phyloP scores from a whole-genome alignment of 2,329 filamentous ascomycete genomes.

The Lachnellula occidentalis region DNA sequence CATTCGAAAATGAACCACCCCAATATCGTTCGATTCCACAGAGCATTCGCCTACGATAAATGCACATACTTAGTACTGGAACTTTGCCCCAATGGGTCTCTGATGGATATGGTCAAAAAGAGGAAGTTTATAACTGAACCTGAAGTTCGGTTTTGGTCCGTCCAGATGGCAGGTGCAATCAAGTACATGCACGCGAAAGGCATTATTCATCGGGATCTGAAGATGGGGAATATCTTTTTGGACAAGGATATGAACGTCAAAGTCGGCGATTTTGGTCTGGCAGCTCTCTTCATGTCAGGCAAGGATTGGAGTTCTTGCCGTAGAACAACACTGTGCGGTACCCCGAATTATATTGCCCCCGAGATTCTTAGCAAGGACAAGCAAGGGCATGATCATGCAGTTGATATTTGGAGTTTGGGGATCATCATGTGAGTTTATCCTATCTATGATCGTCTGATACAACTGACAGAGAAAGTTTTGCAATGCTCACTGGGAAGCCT shows the following conservation, averaged over 20 bases:
- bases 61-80: slow-evolving; percentile 94
- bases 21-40: slow-evolving; percentile 92
- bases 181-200: slow-evolving; percentile 97
- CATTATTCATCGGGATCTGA: slow-evolving; percentile 93
- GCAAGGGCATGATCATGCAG: slow-evolving; percentile 94
- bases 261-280: slow-evolving; percentile 93
- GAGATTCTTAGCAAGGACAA: slow-evolving; percentile 93
- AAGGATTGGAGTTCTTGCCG: slow-evolving; percentile 78
- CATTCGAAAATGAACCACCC: slow-evolving; percentile 96
- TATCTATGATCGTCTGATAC: neutral
- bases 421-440: slow-evolving; percentile 70
- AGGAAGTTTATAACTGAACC: slow-evolving; percentile 86
- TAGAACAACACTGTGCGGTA: slow-evolving; percentile 90
- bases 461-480: slow-evolving; percentile 57
- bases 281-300: slow-evolving; percentile 84
- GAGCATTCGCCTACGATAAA: slow-evolving; percentile 83
- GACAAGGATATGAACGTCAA: slow-evolving; percentile 96
- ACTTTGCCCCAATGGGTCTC: slow-evolving; percentile 87
- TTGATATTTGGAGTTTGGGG: slow-evolving; percentile 96
- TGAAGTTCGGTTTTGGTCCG: slow-evolving; percentile 86
- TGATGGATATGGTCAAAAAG: slow-evolving; percentile 97
- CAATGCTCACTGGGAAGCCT: slow-evolving; percentile 92
- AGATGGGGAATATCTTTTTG: slow-evolving; percentile 97
- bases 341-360: slow-evolving; percentile 96
- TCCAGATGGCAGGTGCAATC: slow-evolving; percentile 93